A percentile compares a stretch with the other conserved stretches of the same genome.
These are phyloP conservation scores for Trichoderma lentiforme DNA, from an alignment of 2,329 filamentous ascomycete species.

Conservation along the genomic window DNA sequence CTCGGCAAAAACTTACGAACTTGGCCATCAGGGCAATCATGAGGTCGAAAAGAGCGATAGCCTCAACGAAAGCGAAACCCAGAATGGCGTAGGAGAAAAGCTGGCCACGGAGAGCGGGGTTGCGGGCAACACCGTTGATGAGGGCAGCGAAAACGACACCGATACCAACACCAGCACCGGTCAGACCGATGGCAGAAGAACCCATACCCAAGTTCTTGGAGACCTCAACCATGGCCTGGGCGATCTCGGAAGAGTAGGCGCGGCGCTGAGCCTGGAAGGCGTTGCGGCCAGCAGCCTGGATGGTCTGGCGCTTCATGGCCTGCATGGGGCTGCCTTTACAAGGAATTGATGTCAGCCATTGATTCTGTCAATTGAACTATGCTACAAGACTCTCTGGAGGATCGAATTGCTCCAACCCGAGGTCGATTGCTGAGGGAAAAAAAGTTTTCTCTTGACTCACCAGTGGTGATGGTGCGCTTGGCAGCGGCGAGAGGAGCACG, in stretches of 20 bases:
- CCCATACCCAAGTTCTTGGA: slow-evolving; percentile 90
- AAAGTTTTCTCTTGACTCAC: slow-evolving; percentile 51
- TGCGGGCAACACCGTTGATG: slow-evolving; percentile 85
- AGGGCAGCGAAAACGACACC: slow-evolving; percentile 91
- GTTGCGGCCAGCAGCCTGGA: slow-evolving; percentile 64
- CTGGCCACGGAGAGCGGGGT: slow-evolving; percentile 91
- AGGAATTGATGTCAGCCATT: slow-evolving; percentile 32
- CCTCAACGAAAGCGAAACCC: slow-evolving; percentile 92
- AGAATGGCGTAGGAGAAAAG: slow-evolving; percentile 96
- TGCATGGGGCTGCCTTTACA: slow-evolving; percentile 60
- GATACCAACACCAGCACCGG: slow-evolving; percentile 92
- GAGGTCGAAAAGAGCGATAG: slow-evolving; percentile 84
- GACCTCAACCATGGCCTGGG: slow-evolving; percentile 83
- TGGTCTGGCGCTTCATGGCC: slow-evolving; percentile 72
- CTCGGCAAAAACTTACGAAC: slow-evolving; percentile 60
- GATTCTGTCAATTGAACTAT: slow-evolving; percentile 33
- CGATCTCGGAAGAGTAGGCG: slow-evolving; percentile 84
- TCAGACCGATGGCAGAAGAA: slow-evolving; percentile 85
- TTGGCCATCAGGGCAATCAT: slow-evolving; percentile 95
- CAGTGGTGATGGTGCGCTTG: slow-evolving; percentile 73
- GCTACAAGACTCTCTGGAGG: slow-evolving; percentile 26
- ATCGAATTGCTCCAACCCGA: neutral
- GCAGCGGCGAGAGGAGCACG: slow-evolving; percentile 62
- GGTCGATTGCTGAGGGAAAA: slow-evolving; percentile 22
- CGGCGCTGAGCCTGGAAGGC: slow-evolving; percentile 64